Evolutionary conservation across 1,139 yeast genomes (phyloP).

Genomic region (Protomyces inouyei): DNA sequence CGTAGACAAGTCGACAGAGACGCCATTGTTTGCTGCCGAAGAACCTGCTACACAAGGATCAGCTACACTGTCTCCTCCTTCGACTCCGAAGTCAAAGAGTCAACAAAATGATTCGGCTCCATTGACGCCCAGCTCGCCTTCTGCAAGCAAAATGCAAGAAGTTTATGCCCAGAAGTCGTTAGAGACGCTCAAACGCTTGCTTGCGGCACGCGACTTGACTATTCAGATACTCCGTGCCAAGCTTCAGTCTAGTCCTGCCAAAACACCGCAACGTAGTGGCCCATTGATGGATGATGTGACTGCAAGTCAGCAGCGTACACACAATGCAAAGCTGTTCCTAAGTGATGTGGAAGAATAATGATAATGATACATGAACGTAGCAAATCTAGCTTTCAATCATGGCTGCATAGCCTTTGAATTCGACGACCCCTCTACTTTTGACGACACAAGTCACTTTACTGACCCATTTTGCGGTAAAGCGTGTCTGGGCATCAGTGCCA

Average conservation of each 20-base stretch:
- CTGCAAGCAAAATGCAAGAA: neutral
- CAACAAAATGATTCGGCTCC: neutral
- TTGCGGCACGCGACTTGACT: constrained; percentile 15
- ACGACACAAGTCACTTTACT: constrained; percentile 23
- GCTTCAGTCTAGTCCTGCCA: constrained; percentile 42
- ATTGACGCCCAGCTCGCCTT: neutral
- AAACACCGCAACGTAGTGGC: constrained; percentile 34
- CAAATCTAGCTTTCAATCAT: neutral
- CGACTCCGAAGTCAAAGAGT: neutral
- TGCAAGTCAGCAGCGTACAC: neutral
- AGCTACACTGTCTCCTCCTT: neutral
- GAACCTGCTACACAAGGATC: neutral
- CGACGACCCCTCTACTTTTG: constrained; percentile 22
- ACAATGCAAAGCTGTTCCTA: neutral
- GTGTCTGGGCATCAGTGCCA: neutral
- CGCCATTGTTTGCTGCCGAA: neutral
- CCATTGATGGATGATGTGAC: neutral
- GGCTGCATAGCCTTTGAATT: constrained; percentile 17
- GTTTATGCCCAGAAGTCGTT: neutral
- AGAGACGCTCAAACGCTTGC: neutral
- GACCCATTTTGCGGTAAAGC: constrained; percentile 8
- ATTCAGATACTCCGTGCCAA: constrained; percentile 29
- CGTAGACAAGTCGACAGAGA: neutral
- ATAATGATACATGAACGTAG: no score
- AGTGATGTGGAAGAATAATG: neutral